phyloP scores from a whole-genome alignment of 2,329 filamentous ascomycete species.

The Aureobasidium sp. region DNA sequence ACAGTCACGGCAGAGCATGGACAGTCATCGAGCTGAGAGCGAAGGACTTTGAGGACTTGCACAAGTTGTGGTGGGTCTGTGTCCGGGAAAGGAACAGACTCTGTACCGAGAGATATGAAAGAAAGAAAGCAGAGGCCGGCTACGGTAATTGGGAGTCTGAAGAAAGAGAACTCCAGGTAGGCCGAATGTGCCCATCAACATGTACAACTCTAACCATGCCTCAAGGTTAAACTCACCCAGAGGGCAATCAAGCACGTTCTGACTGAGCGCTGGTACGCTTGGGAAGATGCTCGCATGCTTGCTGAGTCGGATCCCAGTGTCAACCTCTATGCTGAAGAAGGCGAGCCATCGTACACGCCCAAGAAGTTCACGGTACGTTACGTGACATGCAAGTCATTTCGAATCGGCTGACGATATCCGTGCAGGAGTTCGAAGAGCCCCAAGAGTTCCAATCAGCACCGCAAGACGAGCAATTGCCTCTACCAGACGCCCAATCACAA shows the following conservation, averaged over 20 bases:
- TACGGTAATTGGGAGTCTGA: conserved; percentile 66
- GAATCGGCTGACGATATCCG: background rate
- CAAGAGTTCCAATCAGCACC: background rate
- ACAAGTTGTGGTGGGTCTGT: conserved; percentile 91
- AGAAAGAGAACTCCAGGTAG: conserved; percentile 58
- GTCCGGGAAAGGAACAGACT: conserved; percentile 85
- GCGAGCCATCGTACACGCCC: conserved; percentile 24
- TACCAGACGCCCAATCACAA: conserved; percentile 6
- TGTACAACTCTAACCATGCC: background rate
- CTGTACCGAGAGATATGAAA: conserved; percentile 67
- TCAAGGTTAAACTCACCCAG: conserved; percentile 69
- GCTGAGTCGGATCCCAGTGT: conserved; percentile 63
- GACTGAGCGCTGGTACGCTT: conserved; percentile 83
- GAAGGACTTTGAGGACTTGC: conserved; percentile 92
- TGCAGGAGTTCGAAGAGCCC: conserved; percentile 1
- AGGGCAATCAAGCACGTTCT: conserved; percentile 74
- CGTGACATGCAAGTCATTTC: background rate
- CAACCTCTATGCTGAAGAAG: conserved; percentile 41
- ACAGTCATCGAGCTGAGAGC: conserved; percentile 73
- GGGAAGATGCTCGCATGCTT: conserved; percentile 65
- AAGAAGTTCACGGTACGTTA: conserved; percentile 1
- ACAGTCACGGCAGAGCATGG: conserved; percentile 75
- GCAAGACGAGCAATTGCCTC: background rate
- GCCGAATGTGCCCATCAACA: background rate
- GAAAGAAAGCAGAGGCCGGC: conserved; percentile 58